Evolutionary conservation across 768 basidiomycete species (phyloP).

Genomic region (Boletus rubescentipes): DNA sequence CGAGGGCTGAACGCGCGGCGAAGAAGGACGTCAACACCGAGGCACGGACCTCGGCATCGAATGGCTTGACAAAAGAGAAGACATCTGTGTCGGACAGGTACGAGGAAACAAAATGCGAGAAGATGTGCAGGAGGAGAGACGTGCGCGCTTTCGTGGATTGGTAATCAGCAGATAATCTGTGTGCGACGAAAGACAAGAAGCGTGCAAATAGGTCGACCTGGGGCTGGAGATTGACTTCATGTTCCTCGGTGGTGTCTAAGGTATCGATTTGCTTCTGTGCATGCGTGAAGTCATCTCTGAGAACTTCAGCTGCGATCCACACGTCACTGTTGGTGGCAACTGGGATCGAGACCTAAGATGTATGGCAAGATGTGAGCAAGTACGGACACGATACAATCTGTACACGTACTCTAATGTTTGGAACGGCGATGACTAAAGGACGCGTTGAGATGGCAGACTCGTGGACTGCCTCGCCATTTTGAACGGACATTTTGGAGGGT

Average conservation of each 20-base stretch:
- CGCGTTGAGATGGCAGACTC: conserved; percentile 35
- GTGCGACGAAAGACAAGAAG: conserved; percentile 77
- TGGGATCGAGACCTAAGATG: conserved; percentile 73
- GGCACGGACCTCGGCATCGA: conserved; percentile 74
- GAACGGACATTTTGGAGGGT: conserved; percentile 32
- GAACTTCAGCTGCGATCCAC: conserved; percentile 92
- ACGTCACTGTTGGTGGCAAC: conserved; percentile 78
- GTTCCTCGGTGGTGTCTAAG: conserved; percentile 50
- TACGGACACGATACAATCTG: conserved; percentile 2
- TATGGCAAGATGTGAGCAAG: conserved; percentile 1
- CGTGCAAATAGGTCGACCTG: conserved; percentile 77
- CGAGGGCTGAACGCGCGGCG: conserved; percentile 67
- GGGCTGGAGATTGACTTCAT: conserved; percentile 59
- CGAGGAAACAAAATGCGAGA: conserved; percentile 74
- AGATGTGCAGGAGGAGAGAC: conserved; percentile 68
- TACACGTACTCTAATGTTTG: conserved; percentile 36
- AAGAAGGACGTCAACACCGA: conserved; percentile 79
- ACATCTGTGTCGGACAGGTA: conserved; percentile 76
- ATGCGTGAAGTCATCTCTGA: conserved; percentile 85
- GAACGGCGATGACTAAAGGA: conserved; percentile 34
- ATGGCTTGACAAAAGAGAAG: conserved; percentile 75
- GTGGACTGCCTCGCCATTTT: conserved; percentile 30
- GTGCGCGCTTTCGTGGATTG: conserved; percentile 53
- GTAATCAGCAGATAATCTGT: conserved; percentile 55
- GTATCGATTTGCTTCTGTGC: conserved; percentile 57